phyloP scores from a whole-genome alignment of 345 rosid species.

The Corchorus olitorius region DNA sequence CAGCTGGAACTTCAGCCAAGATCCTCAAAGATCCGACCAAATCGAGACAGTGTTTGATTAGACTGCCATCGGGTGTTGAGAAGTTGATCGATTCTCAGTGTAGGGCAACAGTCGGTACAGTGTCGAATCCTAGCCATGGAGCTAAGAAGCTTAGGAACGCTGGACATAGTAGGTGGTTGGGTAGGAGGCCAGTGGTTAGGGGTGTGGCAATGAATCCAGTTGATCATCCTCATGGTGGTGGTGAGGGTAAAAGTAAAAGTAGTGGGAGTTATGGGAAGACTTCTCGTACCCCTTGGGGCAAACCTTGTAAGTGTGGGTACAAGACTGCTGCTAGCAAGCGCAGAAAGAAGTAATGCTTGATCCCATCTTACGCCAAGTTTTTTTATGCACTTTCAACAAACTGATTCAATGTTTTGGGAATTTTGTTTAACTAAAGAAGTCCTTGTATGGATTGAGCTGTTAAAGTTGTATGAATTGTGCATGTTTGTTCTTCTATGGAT shows the following conservation, averaged over 20 bases:
- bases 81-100: slow-evolving; percentile 69
- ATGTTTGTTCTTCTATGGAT: background rate
- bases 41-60: slow-evolving; percentile 52
- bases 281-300: slow-evolving; percentile 87
- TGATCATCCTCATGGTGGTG: slow-evolving; percentile 98
- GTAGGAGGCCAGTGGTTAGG: slow-evolving; percentile 76
- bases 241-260: slow-evolving; percentile 93
- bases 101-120: slow-evolving; percentile 73
- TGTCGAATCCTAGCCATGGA: slow-evolving; percentile 68
- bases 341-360: slow-evolving; percentile 42
- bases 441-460: background rate
- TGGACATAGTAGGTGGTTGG: slow-evolving; percentile 84
- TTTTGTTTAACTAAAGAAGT: background rate
- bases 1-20: slow-evolving; percentile 88
- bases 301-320: slow-evolving; percentile 81
- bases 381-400: background rate
- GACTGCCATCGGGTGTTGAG: slow-evolving; percentile 72
- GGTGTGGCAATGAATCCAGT: slow-evolving; percentile 90
- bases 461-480: background rate
- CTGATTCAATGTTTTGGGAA: background rate
- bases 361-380: background rate
- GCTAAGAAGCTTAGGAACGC: slow-evolving; percentile 75
- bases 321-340: slow-evolving; percentile 59
- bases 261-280: slow-evolving; percentile 65
- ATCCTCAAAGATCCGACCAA: slow-evolving; percentile 70